Evolutionary conservation across 176 grass and related monocot genomes (phyloP), one percentile per base, ranked within the genome.

Genomic region (Ampelocalamus luodianensis): DNA sequence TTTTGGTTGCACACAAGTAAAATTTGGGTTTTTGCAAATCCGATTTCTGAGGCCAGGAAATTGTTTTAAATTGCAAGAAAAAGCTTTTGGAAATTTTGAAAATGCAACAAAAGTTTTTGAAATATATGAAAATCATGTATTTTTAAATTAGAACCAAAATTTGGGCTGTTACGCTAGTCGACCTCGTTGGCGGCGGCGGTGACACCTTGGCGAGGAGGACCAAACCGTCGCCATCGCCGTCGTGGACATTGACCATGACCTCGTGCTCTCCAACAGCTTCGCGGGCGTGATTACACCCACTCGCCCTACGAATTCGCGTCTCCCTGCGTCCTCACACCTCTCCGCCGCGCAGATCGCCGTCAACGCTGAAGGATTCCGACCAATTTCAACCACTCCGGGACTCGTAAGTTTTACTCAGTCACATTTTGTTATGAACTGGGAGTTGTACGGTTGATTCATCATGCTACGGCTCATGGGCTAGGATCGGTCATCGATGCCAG

Each of bases 251-350:
- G 43, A 77, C 82, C 82, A 83, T 14, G 37, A 74, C 2, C 71
- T 88, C 59, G 86, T 88, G 73, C 59, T 91, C 83, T 83, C 59
- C 61, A 88, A 51, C 76, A 84, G 23, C 88, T 94, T 45, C 55
- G 78, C 72, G 73, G 83, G 83, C 22, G 75, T 59, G 26, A 24
- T 22, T 18, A 77, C 13, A 20, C 49, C 49, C 23, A 5, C 22
- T n/a, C 9, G 43, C 34, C 24, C 37, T 34, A 14, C 14, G 14
- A 50, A 16, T 50, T 50, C 14, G 48, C 48, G 13, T 49, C 13
- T 49, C 46, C 46, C 46, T 14, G 40, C 34, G 40, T 67, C 23
- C 56, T 64, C 42, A 20, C 60, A 48, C 42, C 77, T 79, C 77
- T 22, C 14, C 23, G n/a, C 38, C 56, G 34, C 39, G 22, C 79